A percentile compares a stretch with the other conserved stretches of the same genome.
These are phyloP conservation scores for Dactylis glomerata DNA, from an alignment of 176 grass and related monocot species.

Conservation along the genomic window DNA sequence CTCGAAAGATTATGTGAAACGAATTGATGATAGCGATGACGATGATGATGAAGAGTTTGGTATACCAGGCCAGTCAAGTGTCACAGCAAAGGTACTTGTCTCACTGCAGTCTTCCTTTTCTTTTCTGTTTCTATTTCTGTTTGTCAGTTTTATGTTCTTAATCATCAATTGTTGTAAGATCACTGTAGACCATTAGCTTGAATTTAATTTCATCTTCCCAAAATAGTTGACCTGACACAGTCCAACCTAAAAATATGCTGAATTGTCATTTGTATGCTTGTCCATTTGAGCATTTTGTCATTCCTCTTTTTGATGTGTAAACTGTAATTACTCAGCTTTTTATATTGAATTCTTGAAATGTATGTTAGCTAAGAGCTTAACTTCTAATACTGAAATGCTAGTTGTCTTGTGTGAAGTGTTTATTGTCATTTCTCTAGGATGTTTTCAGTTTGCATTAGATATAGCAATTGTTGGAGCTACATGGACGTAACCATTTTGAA, in stretches of 20 bases:
- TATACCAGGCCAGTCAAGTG: constrained; percentile 24
- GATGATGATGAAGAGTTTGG: constrained; percentile 47
- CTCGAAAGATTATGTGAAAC: constrained; percentile 83
- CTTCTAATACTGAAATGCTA: background rate
- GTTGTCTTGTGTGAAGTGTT: background rate
- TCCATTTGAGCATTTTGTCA: background rate
- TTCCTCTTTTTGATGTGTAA: background rate
- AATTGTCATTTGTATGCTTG: background rate
- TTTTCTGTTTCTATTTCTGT: background rate
- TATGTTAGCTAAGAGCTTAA: background rate
- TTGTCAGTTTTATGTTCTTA: background rate
- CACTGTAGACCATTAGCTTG: background rate
- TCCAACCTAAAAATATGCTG: background rate
- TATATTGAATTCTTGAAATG: background rate
- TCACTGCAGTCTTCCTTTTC: background rate
- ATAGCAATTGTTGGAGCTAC: background rate
- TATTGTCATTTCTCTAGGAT: background rate
- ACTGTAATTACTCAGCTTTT: background rate
- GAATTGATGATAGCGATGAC: constrained; percentile 63
- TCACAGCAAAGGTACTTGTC: constrained; percentile 39
- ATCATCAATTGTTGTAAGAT: background rate
- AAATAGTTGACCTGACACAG: background rate
- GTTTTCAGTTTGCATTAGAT: constrained; percentile 17
- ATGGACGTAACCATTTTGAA: background rate
- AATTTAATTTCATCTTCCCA: background rate